Evolutionary conservation across 192 early-diverging fungal genomes (phyloP).

Genomic region (Rhizoclosmatium globosum): DNA sequence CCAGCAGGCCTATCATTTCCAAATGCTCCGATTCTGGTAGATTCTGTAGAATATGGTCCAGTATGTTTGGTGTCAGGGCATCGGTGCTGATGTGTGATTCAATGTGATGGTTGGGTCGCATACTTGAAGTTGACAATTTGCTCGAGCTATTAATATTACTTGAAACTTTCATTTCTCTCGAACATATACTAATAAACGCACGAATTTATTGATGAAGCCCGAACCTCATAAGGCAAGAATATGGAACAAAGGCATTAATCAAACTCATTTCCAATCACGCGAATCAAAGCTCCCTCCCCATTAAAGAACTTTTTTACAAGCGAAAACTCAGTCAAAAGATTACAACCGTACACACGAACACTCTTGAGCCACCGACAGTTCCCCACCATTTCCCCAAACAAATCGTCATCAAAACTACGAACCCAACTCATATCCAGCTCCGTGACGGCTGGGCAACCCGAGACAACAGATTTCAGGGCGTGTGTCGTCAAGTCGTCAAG

Average conservation of each 20-base stretch:
- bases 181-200: too few species aligned
- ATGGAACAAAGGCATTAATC: slow-evolving; percentile 27
- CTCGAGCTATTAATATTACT: too few species aligned
- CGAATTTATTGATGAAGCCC: too few species aligned
- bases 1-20: background rate
- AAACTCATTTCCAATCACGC: slow-evolving; percentile 57
- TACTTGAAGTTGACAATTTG: too few species aligned
- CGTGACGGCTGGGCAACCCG: slow-evolving; percentile 46
- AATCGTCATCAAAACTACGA: slow-evolving; percentile 75
- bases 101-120: too few species aligned
- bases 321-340: slow-evolving; percentile 59
- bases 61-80: background rate
- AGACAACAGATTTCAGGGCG: slow-evolving; percentile 59
- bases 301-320: slow-evolving; percentile 37
- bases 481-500: slow-evolving; percentile 70
- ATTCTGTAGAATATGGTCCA: background rate
- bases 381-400: slow-evolving; percentile 66
- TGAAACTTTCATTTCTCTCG: too few species aligned
- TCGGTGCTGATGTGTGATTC: too few species aligned
- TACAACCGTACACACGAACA: slow-evolving; percentile 81
- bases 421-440: slow-evolving; percentile 80
- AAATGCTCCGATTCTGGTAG: slow-evolving; percentile 10
- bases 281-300: slow-evolving; percentile 40
- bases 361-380: slow-evolving; percentile 55
- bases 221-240: background rate